A percentile compares a stretch with the other conserved stretches of the same genome.
phyloP scores from a whole-genome alignment of 1,284 basidiomycete genomes.

The Cutaneotrichosporon dermatis region DNA sequence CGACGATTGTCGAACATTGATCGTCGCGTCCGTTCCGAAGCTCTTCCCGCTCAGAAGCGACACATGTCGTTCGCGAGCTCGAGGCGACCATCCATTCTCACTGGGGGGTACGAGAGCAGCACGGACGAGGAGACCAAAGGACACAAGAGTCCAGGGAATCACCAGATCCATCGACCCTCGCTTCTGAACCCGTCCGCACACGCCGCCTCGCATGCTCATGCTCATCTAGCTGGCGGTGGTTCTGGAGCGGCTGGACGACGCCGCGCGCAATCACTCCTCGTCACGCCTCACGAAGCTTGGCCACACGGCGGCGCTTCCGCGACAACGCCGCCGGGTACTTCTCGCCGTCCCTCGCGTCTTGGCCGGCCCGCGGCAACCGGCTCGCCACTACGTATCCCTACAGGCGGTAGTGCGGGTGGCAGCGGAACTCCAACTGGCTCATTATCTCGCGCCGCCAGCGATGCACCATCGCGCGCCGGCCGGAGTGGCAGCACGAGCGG shows the following conservation, averaged over 20 bases:
- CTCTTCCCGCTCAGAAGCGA: not conserved
- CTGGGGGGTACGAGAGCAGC: slow-evolving; percentile 40
- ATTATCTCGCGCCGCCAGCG: not conserved
- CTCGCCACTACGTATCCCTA: slow-evolving; percentile 4
- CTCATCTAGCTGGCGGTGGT: not conserved
- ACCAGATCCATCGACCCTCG: not conserved
- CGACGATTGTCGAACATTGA: slow-evolving; percentile 6
- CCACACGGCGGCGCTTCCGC: not conserved
- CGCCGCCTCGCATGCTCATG: not conserved
- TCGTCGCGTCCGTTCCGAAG: slow-evolving; percentile 12
- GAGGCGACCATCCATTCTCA: slow-evolving; percentile 23
- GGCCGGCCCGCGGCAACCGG: not conserved
- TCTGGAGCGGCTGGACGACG: slow-evolving; percentile 15
- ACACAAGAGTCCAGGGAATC: too few relatives aligned
- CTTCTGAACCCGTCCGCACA: not conserved
- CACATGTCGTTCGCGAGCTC: slow-evolving; percentile 9
- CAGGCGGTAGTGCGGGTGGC: not conserved
- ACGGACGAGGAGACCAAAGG: slow-evolving; percentile 19
- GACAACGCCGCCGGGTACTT: not conserved
- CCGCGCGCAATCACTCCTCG: slow-evolving; percentile 25
- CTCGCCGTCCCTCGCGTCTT: slow-evolving; percentile 9
- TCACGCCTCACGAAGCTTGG: slow-evolving; percentile 6
- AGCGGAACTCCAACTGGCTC: not conserved
- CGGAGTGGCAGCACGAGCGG: not conserved
- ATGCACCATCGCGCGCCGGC: not conserved